phyloP scores from a whole-genome alignment of 176 grass and related monocot genomes.

The Oryza glumipatula region DNA sequence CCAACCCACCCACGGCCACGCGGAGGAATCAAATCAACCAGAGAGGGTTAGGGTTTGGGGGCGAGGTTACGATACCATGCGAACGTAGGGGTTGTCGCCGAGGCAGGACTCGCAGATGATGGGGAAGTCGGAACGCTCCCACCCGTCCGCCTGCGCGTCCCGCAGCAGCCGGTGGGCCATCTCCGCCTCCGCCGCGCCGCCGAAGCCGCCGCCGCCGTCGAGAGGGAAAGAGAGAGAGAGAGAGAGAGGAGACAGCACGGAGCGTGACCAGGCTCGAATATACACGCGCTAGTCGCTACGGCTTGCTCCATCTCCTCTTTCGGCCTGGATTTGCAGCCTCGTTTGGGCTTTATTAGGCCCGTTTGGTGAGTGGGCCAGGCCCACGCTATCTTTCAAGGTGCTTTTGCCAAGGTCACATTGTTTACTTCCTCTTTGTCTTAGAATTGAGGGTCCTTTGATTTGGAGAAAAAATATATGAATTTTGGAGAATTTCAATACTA shows the following conservation, averaged over 20 bases:
- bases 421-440: too few species aligned
- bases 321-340: too few species aligned
- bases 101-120: constrained; percentile 99
- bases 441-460: too few species aligned
- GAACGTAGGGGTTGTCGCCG: constrained; percentile 97
- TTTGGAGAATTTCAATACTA: too few species aligned
- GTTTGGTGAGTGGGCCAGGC: too few species aligned
- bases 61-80: constrained; percentile 59
- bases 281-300: too few species aligned
- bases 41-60: constrained; percentile 54
- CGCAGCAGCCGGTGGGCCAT: constrained; percentile 95
- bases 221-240: neutral
- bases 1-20: neutral
- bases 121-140: constrained; percentile 96
- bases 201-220: constrained; percentile 1
- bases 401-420: too few species aligned
- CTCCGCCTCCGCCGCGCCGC: constrained; percentile 22
- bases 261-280: too few species aligned
- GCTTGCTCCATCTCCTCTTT: too few species aligned
- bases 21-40: neutral
- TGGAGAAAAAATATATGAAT: too few species aligned
- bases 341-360: too few species aligned
- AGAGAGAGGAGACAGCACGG: neutral
- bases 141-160: constrained; percentile 91
- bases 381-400: too few species aligned